Base-by-base conservation (phyloP, 257 asterid genomes). In the Ehretia macrophylla region DNA sequence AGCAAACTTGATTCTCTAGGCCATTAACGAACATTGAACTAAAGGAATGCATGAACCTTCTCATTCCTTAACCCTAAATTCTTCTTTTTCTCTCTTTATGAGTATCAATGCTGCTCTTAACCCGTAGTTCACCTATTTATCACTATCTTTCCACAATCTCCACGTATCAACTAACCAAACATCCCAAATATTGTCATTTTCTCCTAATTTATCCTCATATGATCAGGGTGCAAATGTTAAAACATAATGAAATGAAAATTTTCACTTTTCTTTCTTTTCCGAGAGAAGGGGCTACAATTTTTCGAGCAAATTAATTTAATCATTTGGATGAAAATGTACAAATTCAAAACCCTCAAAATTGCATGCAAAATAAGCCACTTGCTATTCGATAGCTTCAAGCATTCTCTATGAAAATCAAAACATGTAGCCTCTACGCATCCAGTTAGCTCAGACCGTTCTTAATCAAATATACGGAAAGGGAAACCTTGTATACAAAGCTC, bases 401-500 rank as follows among this genome's bases (percentile, higher is more conserved):
- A 27, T 27, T 27, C 35, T 27, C 35, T 27, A 27, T 1, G 6
- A 27, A 23, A 45, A 14, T 49, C 14, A 65, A n/a, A 48, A 16
- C 17, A 19, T n/a, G 23, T 32, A 40, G 20, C 19, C 42, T 20
- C 39, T 47, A 53, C 44, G 62, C 66, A 59, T 55, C 54, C 61
- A 51, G 23, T 19, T n/a, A 61, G 55, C 35, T 20, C 40, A 27
- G 35, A 50, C 63, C 70, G 56, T 51, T 63, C 22, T 52, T 27
- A 59, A 44, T 58, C 38, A 50, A 51, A 23, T 11, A 12, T 6
- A 27, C 35, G 3, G 6, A 27, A 27, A 6, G 4, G 35, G 35
- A 6, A 27, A 6, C 35, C 6, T 6, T 1, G 35, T 27, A 6
- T 6, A 27, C 35, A 27, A 3, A 27, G 6, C 35, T 27, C 35